Evolutionary conservation across 257 asterid species (phyloP), one percentile per base, ranked within the genome.

Genomic region (Paraleonurus japonicus): DNA sequence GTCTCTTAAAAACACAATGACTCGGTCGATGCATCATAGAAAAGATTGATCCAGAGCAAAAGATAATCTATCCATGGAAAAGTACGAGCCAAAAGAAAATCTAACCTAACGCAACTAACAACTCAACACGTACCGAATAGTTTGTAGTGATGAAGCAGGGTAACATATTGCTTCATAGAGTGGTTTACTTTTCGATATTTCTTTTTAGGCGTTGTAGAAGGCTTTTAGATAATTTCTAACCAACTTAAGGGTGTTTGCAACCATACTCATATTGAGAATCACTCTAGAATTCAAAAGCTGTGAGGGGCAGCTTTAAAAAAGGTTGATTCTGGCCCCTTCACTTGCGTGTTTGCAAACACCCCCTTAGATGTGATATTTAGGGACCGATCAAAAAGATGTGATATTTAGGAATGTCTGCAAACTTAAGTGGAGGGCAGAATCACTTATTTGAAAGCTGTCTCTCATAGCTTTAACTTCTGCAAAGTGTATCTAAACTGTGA

Each of bases 121-220:
- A 50, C 57, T 50, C 57, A 50, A 50, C 26, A 50, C 27, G 60
- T 19, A 51, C 58, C 1, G 8, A 0, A 51, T n/a, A 51, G 58
- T 51, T 4, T 17, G 60, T 20, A 53, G 28, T 10, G 27, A 53
- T 53, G 28, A 53, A 53, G 60, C 60, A 17, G 10, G 32, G 17
- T 20, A 57, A 58, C 17, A n/a, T 45, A 67, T n/a, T 33, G 76
- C 71, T 72, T 62, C 64, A 32, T 37, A 20, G 43, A 64, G 72
- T 13, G 53, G 20, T n/a, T n/a, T 19, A 17, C 17, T 23, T 24
- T 8, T 45, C 28, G 4, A 50, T 51, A 50, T 75, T 59, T 47
- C 48, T 32, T 11, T 39, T n/a, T 5, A 35, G 50, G 15, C 64
- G n/a, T n/a, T 15, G 66, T 15, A 27, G 15, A 61, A 60, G 54